Conservation (phyloP, 768 basidiomycete genomes). For the Naganishia onofrii region DNA sequence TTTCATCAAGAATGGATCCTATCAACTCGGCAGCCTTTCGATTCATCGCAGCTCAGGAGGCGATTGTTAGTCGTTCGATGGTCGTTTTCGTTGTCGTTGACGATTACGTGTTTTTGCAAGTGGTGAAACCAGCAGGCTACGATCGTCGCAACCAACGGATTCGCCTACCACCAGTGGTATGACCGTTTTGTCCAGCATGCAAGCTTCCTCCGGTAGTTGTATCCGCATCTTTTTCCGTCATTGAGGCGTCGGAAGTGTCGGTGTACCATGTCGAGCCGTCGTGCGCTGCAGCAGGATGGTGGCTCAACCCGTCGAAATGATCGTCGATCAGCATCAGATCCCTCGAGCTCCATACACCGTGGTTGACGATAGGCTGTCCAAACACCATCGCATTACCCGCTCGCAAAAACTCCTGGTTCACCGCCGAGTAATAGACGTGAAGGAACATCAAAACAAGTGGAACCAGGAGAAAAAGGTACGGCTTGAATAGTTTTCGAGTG, state of each 20-base stretch:
- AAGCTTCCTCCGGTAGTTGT: neutral
- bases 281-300: neutral
- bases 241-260: neutral
- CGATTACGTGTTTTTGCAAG: neutral
- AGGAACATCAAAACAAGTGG: constrained; percentile 17
- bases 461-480: constrained; percentile 22
- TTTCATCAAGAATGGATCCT: neutral
- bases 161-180: neutral
- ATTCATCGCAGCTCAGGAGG: neutral
- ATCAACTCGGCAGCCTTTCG: neutral
- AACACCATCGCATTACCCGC: constrained; percentile 21
- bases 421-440: constrained; percentile 14
- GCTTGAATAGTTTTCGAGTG: neutral
- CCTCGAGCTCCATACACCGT: constrained; percentile 13
- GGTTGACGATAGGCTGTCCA: constrained; percentile 2
- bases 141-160: constrained; percentile 4
- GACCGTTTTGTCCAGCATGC: neutral
- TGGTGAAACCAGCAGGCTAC: neutral
- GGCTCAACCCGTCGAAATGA: constrained; percentile 4
- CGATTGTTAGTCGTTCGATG: neutral
- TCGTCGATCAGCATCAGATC: constrained; percentile 10
- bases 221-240: neutral
- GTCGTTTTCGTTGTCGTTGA: neutral
- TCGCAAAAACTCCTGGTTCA: constrained; percentile 15
- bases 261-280: neutral